A percentile compares a stretch with the other conserved stretches of the same genome.
phyloP scores from a whole-genome alignment of 2,329 filamentous ascomycete species.

The Herpotrichia juniperi region DNA sequence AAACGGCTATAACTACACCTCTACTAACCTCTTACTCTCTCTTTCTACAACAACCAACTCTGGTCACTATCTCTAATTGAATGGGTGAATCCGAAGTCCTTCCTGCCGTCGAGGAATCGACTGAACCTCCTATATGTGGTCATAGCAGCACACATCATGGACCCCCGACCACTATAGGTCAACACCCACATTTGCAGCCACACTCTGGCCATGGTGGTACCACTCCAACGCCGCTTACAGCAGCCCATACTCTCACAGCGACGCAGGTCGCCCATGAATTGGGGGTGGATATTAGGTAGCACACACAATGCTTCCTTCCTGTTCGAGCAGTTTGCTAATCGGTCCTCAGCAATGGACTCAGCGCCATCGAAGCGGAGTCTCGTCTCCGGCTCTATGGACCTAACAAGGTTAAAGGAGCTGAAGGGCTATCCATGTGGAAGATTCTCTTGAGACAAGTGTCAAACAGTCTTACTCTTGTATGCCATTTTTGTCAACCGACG shows the following conservation, averaged over 20 bases:
- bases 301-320: background rate
- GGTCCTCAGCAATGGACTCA: constrained; percentile 63
- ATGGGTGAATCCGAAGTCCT: constrained; percentile 49
- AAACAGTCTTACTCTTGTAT: constrained; percentile 74
- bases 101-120: constrained; percentile 48
- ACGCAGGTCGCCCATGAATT: constrained; percentile 43
- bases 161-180: constrained; percentile 29
- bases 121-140: constrained; percentile 51
- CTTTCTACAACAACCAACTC: constrained; percentile 36
- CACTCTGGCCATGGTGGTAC: constrained; percentile 21
- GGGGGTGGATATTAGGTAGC: constrained; percentile 44
- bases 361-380: constrained; percentile 65
- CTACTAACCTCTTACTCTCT: constrained; percentile 22
- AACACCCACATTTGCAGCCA: constrained; percentile 21
- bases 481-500: constrained; percentile 19
- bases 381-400: constrained; percentile 70
- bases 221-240: constrained; percentile 29
- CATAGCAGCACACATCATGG: constrained; percentile 32
- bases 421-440: constrained; percentile 74
- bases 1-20: constrained; percentile 41
- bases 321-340: constrained; percentile 21
- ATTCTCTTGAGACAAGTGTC: constrained; percentile 79
- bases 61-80: constrained; percentile 45
- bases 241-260: constrained; percentile 45
- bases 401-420: constrained; percentile 74